Evolutionary conservation across 441 rosid species (phyloP), one percentile per base, ranked within the genome.

Genomic region (Cnidoscolus chayamansa): DNA sequence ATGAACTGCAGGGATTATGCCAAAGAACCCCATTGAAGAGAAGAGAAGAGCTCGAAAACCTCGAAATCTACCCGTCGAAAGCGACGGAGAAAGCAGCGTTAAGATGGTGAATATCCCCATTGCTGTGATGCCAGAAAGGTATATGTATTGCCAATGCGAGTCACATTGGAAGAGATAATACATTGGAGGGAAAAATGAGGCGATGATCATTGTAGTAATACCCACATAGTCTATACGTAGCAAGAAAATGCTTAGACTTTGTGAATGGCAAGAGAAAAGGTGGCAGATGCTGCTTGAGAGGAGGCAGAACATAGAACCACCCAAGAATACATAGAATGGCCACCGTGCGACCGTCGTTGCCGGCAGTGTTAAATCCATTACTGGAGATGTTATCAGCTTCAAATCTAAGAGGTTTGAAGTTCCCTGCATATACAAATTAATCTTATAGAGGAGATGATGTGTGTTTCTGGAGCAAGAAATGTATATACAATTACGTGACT

Each of bases 101-200:
- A 80, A 48, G 19, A 93, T 74, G 0, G 97, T 80, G 88, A 93
- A 91, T 45, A 84, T 67, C 30, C 97, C 96, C 80, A 91, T 79
- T n/a, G 83, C 79, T 3, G 93, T 86, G 67, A 87, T 83, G 5
- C 90, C 90, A 3, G 83, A 79, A 1, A 90, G 91, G 79, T 89
- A 93, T 78, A 88, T 67, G 71, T 85, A 79, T 71, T 88, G 88
- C 97, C 97, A 93, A 9, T 64, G 90, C 6, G 88, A 84, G 8
- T 89, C 85, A 2, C 98, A 91, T 25, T 82, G 94, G 83, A 93
- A 93, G 57, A 93, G 84, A 78, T 85, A 90, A 84, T 78, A 88
- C 48, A 93, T 91, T n/a, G 94, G 89, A 16, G 97, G 93, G 77
- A 87, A 87, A 76, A 91, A 93, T 3, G 93, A 91, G 68, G 98